Evolutionary conservation across 2,329 filamentous ascomycete species (phyloP), one percentile per base, ranked within the genome.

Genomic region (Aspergillus alliaceus): DNA sequence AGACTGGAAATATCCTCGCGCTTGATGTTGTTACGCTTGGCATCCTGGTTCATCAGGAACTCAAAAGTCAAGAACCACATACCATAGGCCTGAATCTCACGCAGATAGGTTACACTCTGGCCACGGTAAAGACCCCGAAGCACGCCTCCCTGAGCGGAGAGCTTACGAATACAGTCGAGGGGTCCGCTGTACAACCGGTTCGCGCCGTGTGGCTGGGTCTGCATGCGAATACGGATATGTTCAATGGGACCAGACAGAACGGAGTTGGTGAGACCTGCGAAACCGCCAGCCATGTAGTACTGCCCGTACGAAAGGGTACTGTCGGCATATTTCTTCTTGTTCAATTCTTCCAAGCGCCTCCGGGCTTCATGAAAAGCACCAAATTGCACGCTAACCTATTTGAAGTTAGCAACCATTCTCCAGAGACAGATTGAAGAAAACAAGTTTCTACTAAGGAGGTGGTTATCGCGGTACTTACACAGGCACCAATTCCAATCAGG

Each of bases 31-130:
- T 95, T 96, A 65, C 92, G 88, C 64, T 81, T 82, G 18, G 90
- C 91, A 74, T 98, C 93, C 39, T 83, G 77, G 77, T 95, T 95
- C 93, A 99, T 98, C 74, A 99, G 82, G 77, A 89, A 97, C 83
- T 99, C 95, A 71, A 97, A 99, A 0, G 90, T 82, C 53, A 95
- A 80, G 78, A 99, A 99, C 95, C 95, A 99, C 46, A 91, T 82
- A 50, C 95, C 95, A 77, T 99, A 99, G 25, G 93, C 95, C 75
- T 95, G 90, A 2, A 91, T 91, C 82, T 99, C 95, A 67, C 95
- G 88, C 58, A 90, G 79, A 44, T 96, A 75, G 0, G 95, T 99
- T 9, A 98, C 93, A 15, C 85, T 86, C 71, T 91, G 86, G 55
- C 95, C 95, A 63, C 95, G 89, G 82, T 95, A 99, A 20, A 98